Percentiles rank a stretch among this genome's conserved stretches.
These are phyloP conservation scores for Polygonum aviculare DNA, from an alignment of 148 eudicot genomes.

Conservation along the genomic window DNA sequence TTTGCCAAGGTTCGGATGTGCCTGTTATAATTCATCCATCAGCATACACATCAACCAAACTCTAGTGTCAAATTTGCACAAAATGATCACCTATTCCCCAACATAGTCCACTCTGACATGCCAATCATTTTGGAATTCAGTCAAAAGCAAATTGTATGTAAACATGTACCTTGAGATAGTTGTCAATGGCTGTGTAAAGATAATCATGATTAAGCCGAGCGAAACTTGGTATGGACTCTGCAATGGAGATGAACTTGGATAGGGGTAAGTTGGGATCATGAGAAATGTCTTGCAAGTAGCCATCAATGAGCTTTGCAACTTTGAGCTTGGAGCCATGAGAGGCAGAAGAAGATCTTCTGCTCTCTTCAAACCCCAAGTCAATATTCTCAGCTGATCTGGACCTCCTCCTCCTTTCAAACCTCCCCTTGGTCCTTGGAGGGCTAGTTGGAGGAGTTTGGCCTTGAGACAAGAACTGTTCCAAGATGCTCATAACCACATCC, in stretches of 20 bases:
- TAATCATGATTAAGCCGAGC: slow-evolving; percentile 72
- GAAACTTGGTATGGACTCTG: slow-evolving; percentile 60
- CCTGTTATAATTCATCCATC: slow-evolving; percentile 31
- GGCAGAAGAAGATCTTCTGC: slow-evolving; percentile 73
- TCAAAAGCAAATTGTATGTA: neutral
- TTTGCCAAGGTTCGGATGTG: slow-evolving; percentile 74
- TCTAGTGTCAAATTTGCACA: neutral
- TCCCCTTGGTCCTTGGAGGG: slow-evolving; percentile 24
- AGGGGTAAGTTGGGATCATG: slow-evolving; percentile 48
- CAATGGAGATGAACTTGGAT: slow-evolving; percentile 52
- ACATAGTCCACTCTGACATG: too few relatives aligned
- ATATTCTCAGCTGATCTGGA: slow-evolving; percentile 67
- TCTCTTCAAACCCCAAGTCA: slow-evolving; percentile 55
- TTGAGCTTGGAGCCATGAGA: slow-evolving; percentile 61
- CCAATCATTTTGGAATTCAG: too few relatives aligned
- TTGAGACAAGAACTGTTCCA: slow-evolving; percentile 61
- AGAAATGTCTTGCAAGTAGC: slow-evolving; percentile 60
- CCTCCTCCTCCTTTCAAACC: slow-evolving; percentile 48
- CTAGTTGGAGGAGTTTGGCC: slow-evolving; percentile 48
- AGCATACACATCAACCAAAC: neutral
- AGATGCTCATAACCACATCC: slow-evolving; percentile 47
- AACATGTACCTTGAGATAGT: slow-evolving; percentile 59
- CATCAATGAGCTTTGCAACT: slow-evolving; percentile 72
- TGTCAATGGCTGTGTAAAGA: slow-evolving; percentile 78
- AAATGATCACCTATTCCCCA: neutral